These are phyloP conservation scores for Rhizophagus sp. DNA, from an alignment of 192 early-diverging fungal species.

Conservation along the genomic window DNA sequence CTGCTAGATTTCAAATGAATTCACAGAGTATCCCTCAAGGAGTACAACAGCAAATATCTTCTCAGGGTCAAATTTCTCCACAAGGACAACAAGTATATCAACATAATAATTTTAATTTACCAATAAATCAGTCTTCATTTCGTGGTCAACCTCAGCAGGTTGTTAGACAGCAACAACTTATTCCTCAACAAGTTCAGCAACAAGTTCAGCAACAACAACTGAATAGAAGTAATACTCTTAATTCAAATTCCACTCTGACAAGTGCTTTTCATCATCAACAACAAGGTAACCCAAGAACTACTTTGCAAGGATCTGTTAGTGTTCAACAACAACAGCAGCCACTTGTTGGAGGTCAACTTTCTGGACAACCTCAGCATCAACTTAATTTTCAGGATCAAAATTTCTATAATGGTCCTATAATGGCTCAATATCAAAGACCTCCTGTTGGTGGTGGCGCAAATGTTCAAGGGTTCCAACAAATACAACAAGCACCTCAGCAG, in stretches of 20 bases:
- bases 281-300: not conserved
- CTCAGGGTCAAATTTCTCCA: not conserved
- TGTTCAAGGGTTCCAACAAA: not conserved
- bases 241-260: not conserved
- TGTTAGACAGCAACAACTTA: too few relatives aligned
- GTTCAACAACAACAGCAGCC: not conserved
- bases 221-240: not conserved
- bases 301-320: not conserved
- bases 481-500: not conserved
- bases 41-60: too few relatives aligned
- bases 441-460: not conserved
- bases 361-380: not conserved
- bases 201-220: not conserved
- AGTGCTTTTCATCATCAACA: not conserved
- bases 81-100: not conserved
- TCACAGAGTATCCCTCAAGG: not conserved
- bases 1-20: constrained; percentile 11
- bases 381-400: not conserved
- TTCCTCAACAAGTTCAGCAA: not conserved
- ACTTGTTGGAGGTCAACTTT: not conserved
- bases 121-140: too few relatives aligned
- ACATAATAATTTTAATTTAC: not conserved
- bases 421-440: not conserved
- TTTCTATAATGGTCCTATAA: not conserved
- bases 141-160: too few relatives aligned